Evolutionary conservation across 1,139 yeast genomes (phyloP).

Genomic region (Nakaseomyces delphensis): DNA sequence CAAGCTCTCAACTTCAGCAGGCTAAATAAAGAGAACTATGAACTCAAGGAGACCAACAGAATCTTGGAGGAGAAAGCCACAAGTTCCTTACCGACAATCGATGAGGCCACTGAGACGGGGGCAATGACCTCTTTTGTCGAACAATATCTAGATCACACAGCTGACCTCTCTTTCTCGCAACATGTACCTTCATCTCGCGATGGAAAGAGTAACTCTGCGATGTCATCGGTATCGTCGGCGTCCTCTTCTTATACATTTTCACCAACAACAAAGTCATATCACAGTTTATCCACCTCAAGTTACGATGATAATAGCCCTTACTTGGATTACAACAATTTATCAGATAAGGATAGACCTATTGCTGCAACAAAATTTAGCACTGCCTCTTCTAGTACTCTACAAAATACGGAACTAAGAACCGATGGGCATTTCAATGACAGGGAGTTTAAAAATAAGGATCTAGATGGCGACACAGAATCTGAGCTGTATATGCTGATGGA

Average conservation of each 20-base stretch:
- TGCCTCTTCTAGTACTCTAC: conserved; percentile 4
- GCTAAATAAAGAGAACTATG: conserved; percentile 23
- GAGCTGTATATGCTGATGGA: conserved; percentile 21
- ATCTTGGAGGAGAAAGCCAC: conserved; percentile 9
- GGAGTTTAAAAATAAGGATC: conserved; percentile 18
- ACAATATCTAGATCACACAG: conserved; percentile 3
- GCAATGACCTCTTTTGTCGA: conserved; percentile 15
- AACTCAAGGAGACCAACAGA: conserved; percentile 19
- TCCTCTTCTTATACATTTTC: conserved; percentile 6
- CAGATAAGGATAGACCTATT: not conserved
- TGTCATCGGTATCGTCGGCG: conserved; percentile 4
- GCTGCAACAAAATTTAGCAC: not conserved
- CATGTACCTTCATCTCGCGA: conserved; percentile 2
- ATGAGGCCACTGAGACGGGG: conserved; percentile 11
- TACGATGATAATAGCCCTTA: not conserved
- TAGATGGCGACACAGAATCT: conserved; percentile 11
- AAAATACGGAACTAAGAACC: not conserved
- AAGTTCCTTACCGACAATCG: conserved; percentile 7
- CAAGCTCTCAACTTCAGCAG: conserved; percentile 32
- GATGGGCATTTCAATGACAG: too few species aligned
- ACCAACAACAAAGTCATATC: conserved; percentile 3
- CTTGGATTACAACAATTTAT: not conserved
- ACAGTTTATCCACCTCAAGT: conserved; percentile 5
- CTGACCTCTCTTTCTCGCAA: conserved; percentile 6
- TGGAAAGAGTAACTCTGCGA: conserved; percentile 1